Evolutionary conservation across 257 asterid species (phyloP), one percentile per base, ranked within the genome.

Genomic region (Lithospermum erythrorhizon): DNA sequence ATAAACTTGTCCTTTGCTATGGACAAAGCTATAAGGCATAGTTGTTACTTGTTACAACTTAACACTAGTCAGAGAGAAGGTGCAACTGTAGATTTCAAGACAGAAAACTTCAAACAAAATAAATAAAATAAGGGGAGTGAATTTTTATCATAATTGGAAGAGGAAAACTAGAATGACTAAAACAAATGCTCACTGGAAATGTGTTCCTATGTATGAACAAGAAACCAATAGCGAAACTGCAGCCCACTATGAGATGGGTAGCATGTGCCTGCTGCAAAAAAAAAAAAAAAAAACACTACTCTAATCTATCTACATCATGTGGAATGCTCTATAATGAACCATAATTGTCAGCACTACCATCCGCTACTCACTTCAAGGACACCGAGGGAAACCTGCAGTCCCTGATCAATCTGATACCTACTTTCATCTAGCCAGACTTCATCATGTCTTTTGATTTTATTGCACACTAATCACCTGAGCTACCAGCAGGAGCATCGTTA

Each of bases 401-500:
- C 65, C 68, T 24, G 57, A 67, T 61, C 67, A 64, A 64, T 64
- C 75, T 64, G 61, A 58, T 69, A 61, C n/a, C 55, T 68, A 58
- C 69, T 69, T 74, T 71, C 67, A 67, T 70, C 70, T 61, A 66
- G 32, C 63, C 70, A 49, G 57, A 49, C 24, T 29, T 62, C 62
- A 59, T 66, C 62, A 70, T 70, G 52, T 53, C 19, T 21, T 57
- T 19, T 52, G 73, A 47, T 69, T 32, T 62, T 16, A 52, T 71
- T 48, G 65, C 60, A 70, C 61, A 74, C 71, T 53, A 56, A 70
- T 72, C 57, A 66, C 3, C 49, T 57, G 76, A 65, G 73, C 74
- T 75, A 53, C 72, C 83, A 3, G 78, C 67, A 47, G 77, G 77
- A 57, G 68, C 53, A 27, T 86, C 87, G 54, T 73, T 66, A 32